A percentile compares a stretch with the other conserved stretches of the same genome.
phyloP scores from a whole-genome alignment of 2,329 filamentous ascomycete genomes.

The Pyricularia sp. region DNA sequence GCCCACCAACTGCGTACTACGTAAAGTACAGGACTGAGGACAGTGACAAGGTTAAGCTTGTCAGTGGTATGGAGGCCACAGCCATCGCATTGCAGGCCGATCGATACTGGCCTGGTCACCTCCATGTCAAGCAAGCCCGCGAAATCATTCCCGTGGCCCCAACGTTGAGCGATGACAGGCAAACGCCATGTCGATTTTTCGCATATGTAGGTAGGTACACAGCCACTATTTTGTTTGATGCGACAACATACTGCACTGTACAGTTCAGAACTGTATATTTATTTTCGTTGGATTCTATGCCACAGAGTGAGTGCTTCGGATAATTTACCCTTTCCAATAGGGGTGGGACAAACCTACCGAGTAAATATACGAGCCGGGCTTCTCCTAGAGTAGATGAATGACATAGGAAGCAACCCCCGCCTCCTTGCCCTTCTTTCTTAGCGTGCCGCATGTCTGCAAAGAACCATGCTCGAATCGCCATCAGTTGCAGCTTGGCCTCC shows the following conservation, averaged over 20 bases:
- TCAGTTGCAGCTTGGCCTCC: neutral
- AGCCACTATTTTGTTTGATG: neutral
- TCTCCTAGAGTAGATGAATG: neutral
- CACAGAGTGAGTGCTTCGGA: neutral
- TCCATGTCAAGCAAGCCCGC: neutral
- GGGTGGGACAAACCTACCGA: neutral
- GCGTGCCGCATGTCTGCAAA: constrained; percentile 15
- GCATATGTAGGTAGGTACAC: neutral
- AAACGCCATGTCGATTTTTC: neutral
- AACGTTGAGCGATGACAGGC: neutral
- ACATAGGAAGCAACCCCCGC: neutral
- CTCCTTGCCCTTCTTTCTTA: constrained; percentile 1
- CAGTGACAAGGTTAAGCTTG: neutral
- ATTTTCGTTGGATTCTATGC: neutral
- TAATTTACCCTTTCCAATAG: neutral
- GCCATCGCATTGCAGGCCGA: neutral
- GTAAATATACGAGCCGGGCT: neutral
- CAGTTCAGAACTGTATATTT: neutral
- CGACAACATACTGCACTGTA: neutral
- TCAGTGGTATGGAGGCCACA: neutral
- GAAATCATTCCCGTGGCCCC: neutral
- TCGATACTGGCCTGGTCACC: no score
- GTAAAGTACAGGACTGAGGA: neutral
- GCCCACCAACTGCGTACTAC: neutral
- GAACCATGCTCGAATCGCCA: constrained; percentile 6